A percentile compares a stretch with the other conserved stretches of the same genome.
phyloP scores from a whole-genome alignment of 1,284 basidiomycete species.

The Termitomyces sp. region DNA sequence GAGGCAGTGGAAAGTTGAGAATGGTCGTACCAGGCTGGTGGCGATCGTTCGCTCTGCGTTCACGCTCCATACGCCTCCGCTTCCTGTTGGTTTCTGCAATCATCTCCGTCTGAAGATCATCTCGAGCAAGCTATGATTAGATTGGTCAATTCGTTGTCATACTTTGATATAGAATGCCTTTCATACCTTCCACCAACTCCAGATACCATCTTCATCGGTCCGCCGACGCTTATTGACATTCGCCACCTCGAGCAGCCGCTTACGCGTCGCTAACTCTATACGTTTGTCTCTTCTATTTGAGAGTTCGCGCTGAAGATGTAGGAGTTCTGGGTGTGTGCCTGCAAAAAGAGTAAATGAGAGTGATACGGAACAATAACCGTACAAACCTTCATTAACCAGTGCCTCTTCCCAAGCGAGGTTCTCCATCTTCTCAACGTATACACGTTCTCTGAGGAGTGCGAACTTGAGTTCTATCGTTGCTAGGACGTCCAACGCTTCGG shows the following conservation, averaged over 20 bases:
- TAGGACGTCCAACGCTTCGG: conserved; percentile 73
- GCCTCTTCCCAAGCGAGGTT: conserved; percentile 71
- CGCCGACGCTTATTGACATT: conserved; percentile 53
- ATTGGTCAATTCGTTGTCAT: neutral
- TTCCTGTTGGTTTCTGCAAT: conserved; percentile 81
- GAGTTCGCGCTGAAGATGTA: conserved; percentile 73
- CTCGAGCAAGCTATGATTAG: conserved; percentile 51
- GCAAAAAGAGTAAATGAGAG: conserved; percentile 14
- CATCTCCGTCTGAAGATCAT: conserved; percentile 77
- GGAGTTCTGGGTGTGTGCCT: conserved; percentile 81
- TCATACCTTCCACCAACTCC: conserved; percentile 75
- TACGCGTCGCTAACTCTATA: conserved; percentile 65
- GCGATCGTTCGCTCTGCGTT: conserved; percentile 69
- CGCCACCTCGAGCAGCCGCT: conserved; percentile 59
- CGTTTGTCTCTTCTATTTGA: conserved; percentile 69
- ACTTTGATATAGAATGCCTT: neutral
- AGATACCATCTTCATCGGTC: conserved; percentile 60
- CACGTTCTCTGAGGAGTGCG: conserved; percentile 63
- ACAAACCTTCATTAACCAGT: conserved; percentile 59
- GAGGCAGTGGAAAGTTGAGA: conserved; percentile 13
- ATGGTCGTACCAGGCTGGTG: conserved; percentile 56
- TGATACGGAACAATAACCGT: conserved; percentile 6
- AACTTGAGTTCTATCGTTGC: conserved; percentile 77
- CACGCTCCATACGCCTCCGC: conserved; percentile 73
- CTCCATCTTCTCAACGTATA: conserved; percentile 83